Evolutionary conservation across 306 rosid genomes (phyloP), one percentile per base, ranked within the genome.

Genomic region (Gynostemma pentaphyllum): DNA sequence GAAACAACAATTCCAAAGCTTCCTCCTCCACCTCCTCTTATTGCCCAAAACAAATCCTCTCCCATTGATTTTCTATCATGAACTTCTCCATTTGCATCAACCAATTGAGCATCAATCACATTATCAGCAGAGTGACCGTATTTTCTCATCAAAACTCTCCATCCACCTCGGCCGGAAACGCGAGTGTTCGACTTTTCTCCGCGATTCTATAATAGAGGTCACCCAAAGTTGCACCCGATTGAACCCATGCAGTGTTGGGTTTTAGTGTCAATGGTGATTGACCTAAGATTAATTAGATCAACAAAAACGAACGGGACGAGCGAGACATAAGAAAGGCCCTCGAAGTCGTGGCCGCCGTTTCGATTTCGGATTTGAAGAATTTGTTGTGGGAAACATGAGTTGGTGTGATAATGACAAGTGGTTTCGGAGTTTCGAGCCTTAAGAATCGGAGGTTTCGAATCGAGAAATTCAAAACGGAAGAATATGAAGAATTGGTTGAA

Each of bases 161-260:
- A 86, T 3, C 85, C 96, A 3, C 96, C 96, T 4, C 89, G 5
- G 89, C 97, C 11, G 91, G 95, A 70, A 86, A 89, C 36, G 85
- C 89, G 37, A 76, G 78, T 5, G 64, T 72, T 0, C 37, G 3
- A 34, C 87, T 89, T 60, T 78, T 82, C 48, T 73, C 27, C 0
- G 84, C 71, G 44, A 89, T 83, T 66, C 69, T 57, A 40, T 82
- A 82, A 18, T 86, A 86, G 2, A 86, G 74, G 27, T 89, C 87
- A 8, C 97, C 95, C 5, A 80, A 11, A 0, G 87, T 86, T 4
- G 87, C 87, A 0, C 97, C 91, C 0, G 87, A 57, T 37, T 86
- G 84, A 50, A 86, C 72, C 95, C 96, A 89, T 0, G 89, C 92
- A 0, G 70, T 80, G 54, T 75, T 64, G n/a, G 1, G 27, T 71